Percentiles rank a stretch among this genome's conserved stretches.
Evolutionary conservation across 2,329 filamentous ascomycete genomes (phyloP).

Genomic region (Penicillium sp.): DNA sequence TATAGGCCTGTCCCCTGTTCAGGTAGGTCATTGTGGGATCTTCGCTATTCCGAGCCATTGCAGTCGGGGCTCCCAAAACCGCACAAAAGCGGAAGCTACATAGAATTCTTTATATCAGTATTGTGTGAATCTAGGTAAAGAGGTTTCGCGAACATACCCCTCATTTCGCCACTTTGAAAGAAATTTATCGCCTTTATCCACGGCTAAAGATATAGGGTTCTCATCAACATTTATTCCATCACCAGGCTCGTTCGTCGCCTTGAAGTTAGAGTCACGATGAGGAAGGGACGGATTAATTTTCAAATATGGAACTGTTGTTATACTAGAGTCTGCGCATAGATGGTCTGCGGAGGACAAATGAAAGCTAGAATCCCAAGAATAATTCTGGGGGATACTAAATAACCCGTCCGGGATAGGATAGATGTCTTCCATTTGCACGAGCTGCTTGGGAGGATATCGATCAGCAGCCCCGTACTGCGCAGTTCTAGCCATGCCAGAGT

Average conservation of each 20-base stretch:
- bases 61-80: conserved; percentile 85
- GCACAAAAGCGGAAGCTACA: conserved; percentile 79
- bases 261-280: background rate
- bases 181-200: background rate
- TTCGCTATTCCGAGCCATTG: conserved; percentile 80
- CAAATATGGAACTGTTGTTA: background rate
- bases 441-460: background rate
- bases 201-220: background rate
- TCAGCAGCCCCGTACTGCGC: background rate
- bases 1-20: conserved; percentile 92
- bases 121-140: background rate
- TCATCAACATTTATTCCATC: background rate
- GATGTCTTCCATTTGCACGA: background rate
- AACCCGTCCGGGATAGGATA: background rate
- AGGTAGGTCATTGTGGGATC: conserved; percentile 95
- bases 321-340: background rate
- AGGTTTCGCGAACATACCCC: background rate
- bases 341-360: background rate
- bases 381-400: background rate
- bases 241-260: background rate
- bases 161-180: background rate
- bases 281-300: background rate
- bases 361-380: background rate
- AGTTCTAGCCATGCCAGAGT: background rate
- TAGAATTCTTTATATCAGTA: background rate